Conservation (phyloP, 2,329 filamentous ascomycete species). For the Trichothecium roseum region DNA sequence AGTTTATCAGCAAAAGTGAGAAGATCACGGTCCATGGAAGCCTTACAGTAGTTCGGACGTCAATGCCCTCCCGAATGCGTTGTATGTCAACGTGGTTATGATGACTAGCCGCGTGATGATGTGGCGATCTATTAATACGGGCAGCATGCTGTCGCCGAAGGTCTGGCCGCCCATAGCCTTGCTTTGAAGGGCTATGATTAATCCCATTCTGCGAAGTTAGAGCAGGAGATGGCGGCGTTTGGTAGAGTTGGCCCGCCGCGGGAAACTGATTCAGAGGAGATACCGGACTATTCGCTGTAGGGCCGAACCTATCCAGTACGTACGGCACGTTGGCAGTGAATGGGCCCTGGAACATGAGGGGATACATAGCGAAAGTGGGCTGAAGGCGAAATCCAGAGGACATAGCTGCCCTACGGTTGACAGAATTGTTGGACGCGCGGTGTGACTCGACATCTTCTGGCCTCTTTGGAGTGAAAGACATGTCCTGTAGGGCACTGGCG, state of each 20-base stretch:
- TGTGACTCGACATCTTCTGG: neutral
- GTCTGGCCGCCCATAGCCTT: slow-evolving; percentile 23
- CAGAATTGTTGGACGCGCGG: no score
- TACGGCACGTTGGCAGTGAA: slow-evolving; percentile 17
- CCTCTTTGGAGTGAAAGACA: slow-evolving; percentile 6
- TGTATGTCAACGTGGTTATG: slow-evolving; percentile 54
- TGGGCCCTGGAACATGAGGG: slow-evolving; percentile 20
- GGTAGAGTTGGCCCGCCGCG: slow-evolving; percentile 17
- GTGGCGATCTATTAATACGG: slow-evolving; percentile 33
- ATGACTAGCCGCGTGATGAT: slow-evolving; percentile 36
- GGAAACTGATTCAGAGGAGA: slow-evolving; percentile 16
- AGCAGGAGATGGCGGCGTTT: slow-evolving; percentile 21
- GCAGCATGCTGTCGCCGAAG: slow-evolving; percentile 38
- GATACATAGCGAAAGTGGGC: slow-evolving; percentile 19
- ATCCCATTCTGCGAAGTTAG: slow-evolving; percentile 25
- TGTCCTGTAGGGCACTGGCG: slow-evolving; percentile 8
- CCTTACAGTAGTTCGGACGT: slow-evolving; percentile 66
- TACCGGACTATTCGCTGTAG: slow-evolving; percentile 17
- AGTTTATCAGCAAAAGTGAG: slow-evolving; percentile 1
- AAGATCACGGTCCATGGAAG: neutral
- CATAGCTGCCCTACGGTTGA: slow-evolving; percentile 3
- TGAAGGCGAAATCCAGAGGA: slow-evolving; percentile 10
- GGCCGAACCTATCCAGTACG: slow-evolving; percentile 15
- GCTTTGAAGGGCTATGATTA: slow-evolving; percentile 26
- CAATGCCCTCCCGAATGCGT: slow-evolving; percentile 53